These are phyloP conservation scores for Cyphellophora attinorum DNA, from an alignment of 2,329 filamentous ascomycete species.

Conservation along the genomic window DNA sequence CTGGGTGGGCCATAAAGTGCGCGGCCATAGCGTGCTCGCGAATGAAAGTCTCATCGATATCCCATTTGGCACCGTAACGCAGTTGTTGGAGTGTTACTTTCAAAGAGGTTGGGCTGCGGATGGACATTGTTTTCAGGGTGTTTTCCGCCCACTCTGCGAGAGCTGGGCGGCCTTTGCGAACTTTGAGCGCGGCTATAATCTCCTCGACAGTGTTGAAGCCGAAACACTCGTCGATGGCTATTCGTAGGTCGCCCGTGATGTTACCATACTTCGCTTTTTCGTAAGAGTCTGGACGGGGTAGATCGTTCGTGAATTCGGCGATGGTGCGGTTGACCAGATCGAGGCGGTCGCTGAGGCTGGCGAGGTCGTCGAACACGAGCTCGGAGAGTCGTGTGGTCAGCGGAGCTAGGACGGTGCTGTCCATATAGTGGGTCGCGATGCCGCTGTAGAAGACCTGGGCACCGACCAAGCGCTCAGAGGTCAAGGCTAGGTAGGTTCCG, in stretches of 20 bases:
- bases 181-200: conserved; percentile 59
- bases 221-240: conserved; percentile 80
- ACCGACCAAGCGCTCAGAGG: conserved; percentile 72
- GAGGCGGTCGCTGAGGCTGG: conserved; percentile 53
- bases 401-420: conserved; percentile 74
- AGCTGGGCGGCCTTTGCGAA: conserved; percentile 26
- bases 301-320: conserved; percentile 78
- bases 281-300: conserved; percentile 54
- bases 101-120: conserved; percentile 77
- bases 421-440: conserved; percentile 89
- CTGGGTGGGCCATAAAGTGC: conserved; percentile 81
- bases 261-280: conserved; percentile 32
- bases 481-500: conserved; percentile 88
- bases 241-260: conserved; percentile 60
- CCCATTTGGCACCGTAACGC: conserved; percentile 65
- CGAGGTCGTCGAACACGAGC: conserved; percentile 75
- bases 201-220: conserved; percentile 54
- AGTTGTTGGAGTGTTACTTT: conserved; percentile 79
- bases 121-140: conserved; percentile 63
- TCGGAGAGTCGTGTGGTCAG: conserved; percentile 82
- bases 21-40: conserved; percentile 76
- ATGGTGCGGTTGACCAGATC: conserved; percentile 74
- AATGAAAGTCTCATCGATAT: conserved; percentile 74
- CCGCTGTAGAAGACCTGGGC: conserved; percentile 84
- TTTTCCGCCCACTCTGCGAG: conserved; percentile 62